A percentile compares a stretch with the other conserved stretches of the same genome.
Evolutionary conservation across 345 rosid species (phyloP).

Genomic region (Geranium rotundifolium): DNA sequence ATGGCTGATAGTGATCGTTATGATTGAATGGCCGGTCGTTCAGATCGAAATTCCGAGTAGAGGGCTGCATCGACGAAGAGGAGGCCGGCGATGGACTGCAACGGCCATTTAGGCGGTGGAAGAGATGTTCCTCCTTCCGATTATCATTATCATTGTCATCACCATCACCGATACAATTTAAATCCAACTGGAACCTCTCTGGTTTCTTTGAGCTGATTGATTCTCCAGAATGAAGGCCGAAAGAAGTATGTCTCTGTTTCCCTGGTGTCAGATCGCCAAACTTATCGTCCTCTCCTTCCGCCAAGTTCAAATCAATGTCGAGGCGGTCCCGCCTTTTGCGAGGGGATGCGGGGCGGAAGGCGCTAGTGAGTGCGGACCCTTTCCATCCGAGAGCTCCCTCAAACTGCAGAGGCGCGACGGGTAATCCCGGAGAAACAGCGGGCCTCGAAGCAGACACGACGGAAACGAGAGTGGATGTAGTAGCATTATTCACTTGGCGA

Average conservation of each 20-base stretch:
- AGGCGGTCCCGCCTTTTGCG: conserved; percentile 40
- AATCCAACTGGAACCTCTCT: conserved; percentile 61
- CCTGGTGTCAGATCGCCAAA: conserved; percentile 28
- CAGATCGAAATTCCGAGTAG: conserved; percentile 70
- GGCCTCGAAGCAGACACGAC: conserved; percentile 55
- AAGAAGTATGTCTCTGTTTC: conserved; percentile 40
- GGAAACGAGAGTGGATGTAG: conserved; percentile 34
- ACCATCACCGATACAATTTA: conserved; percentile 34
- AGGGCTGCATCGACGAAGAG: conserved; percentile 58
- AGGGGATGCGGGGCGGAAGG: conserved; percentile 58
- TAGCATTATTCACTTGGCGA: conserved; percentile 16
- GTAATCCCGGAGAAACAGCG: conserved; percentile 41
- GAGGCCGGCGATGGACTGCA: conserved; percentile 72
- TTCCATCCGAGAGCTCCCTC: conserved; percentile 65
- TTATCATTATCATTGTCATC: conserved; percentile 51
- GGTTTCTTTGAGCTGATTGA: conserved; percentile 49
- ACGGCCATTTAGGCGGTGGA: conserved; percentile 42
- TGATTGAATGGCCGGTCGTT: conserved; percentile 60
- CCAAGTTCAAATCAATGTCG: conserved; percentile 75
- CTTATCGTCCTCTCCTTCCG: conserved; percentile 65
- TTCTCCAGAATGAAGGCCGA: conserved; percentile 43
- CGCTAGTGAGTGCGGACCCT: conserved; percentile 68
- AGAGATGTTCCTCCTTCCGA: conserved; percentile 39
- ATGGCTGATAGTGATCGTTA: conserved; percentile 23
- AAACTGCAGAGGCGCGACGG: conserved; percentile 49